Evolutionary conservation across 257 asterid species (phyloP), one percentile per base, ranked within the genome.

Genomic region (Vinca minor): DNA sequence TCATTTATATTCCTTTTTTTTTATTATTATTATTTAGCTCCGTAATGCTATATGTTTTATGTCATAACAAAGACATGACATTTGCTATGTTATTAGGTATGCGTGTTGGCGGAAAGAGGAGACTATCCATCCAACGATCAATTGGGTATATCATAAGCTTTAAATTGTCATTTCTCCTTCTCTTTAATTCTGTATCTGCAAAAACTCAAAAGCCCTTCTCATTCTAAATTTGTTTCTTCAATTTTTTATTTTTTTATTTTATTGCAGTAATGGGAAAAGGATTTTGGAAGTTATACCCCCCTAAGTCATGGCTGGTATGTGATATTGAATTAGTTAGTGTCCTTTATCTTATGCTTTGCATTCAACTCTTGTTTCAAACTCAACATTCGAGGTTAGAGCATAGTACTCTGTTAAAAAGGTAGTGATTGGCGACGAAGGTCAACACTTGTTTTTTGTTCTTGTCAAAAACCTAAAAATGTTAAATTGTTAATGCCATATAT

Each of bases 61-160:
- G n/a, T n/a, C n/a, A n/a, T 62, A 61, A 61, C 54, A 1, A 42
- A 13, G 17, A 15, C 23, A 18, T 18, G 44, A 39, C 6, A 12
- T n/a, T 41, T 11, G 36, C 1, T 39, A 4, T 14, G 4, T 61
- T 14, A 39, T 13, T 41, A 61, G 65, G 95, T 73, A 88, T 88
- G 96, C 85, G 49, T 38, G 81, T 78, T 63, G 96, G 89, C 50
- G 96, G 73, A 58, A 82, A 78, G 77, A 85, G 95, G 78, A 80
- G 88, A 74, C 77, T 88, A 31, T 32, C 57, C 39, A 67, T 88
- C 68, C 96, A 95, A 56, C 95, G 92, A 65, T 72, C 84, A 5
- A 23, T 82, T 86, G 85, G 94, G 94, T 85, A 84, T 47, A 71
- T 39, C 13, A 12, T 21, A 39, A 39, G 44, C 13, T 39, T 39